Conservation (phyloP, 1,139 yeast genomes). For the Arxiozyma slooffiae region DNA sequence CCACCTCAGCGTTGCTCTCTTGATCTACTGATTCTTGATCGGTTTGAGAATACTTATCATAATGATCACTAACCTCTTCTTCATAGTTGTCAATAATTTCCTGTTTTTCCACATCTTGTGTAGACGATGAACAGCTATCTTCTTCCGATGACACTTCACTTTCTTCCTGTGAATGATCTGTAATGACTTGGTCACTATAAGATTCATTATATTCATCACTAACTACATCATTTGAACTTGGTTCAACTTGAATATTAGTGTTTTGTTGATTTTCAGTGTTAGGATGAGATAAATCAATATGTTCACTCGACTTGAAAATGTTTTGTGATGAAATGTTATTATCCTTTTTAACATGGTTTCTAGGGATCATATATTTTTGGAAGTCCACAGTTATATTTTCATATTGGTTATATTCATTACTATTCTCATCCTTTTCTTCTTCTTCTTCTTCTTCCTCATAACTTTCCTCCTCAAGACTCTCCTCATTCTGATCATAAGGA, state of each 20-base stretch:
- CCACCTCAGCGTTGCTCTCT: not conserved
- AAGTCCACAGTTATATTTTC: constrained; percentile 2
- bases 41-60: not conserved
- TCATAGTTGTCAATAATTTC: not conserved
- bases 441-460: constrained; percentile 4
- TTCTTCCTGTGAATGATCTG: not conserved
- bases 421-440: not conserved
- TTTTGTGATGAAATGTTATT: not conserved
- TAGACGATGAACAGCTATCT: not conserved
- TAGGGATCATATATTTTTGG: constrained; percentile 4
- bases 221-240: not conserved
- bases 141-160: not conserved
- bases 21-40: not conserved
- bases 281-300: not conserved
- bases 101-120: not conserved
- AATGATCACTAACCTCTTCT: not conserved
- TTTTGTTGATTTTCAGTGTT: not conserved
- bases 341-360: not conserved
- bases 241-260: not conserved
- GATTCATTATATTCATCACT: not conserved
- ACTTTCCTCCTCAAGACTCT: not conserved
- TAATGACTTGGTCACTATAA: too few relatives aligned
- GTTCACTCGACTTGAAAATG: not conserved
- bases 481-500: not conserved
- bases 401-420: not conserved